Evolutionary conservation across 768 basidiomycete genomes (phyloP).

Genomic region (Lactarius deliciosus): DNA sequence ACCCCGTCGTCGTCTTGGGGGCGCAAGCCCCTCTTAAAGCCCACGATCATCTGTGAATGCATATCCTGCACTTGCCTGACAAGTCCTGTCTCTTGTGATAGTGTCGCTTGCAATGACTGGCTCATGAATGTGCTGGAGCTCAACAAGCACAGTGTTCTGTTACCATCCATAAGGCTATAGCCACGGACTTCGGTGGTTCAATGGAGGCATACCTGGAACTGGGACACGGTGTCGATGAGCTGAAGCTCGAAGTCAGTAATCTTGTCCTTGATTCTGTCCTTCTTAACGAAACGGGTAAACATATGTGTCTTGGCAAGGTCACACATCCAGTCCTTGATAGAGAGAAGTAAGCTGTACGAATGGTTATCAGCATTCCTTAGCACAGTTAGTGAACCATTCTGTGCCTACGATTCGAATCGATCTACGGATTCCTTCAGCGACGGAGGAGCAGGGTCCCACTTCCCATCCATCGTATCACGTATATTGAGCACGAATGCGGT

Average conservation of each 20-base stretch:
- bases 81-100: constrained; percentile 18
- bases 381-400: not conserved
- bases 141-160: constrained; percentile 18
- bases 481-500: constrained; percentile 16
- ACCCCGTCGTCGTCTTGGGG: constrained; percentile 22
- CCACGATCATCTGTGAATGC: constrained; percentile 18
- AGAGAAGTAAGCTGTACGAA: constrained; percentile 13
- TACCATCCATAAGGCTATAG: not conserved
- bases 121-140: constrained; percentile 19
- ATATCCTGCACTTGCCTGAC: constrained; percentile 17
- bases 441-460: constrained; percentile 16
- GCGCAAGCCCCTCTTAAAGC: constrained; percentile 10
- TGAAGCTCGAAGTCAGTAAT: constrained; percentile 21
- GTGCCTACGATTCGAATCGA: constrained; percentile 14
- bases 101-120: constrained; percentile 4
- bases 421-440: constrained; percentile 14
- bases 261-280: constrained; percentile 6
- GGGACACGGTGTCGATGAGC: constrained; percentile 15
- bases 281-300: constrained; percentile 14
- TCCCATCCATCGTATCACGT: constrained; percentile 21
- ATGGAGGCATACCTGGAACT: constrained; percentile 14
- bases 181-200: not conserved
- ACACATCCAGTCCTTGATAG: constrained; percentile 16
- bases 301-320: constrained; percentile 12
- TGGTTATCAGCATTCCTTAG: not conserved